These are phyloP conservation scores for Neonectria punicea DNA, from an alignment of 2,329 filamentous ascomycete genomes.

Conservation along the genomic window DNA sequence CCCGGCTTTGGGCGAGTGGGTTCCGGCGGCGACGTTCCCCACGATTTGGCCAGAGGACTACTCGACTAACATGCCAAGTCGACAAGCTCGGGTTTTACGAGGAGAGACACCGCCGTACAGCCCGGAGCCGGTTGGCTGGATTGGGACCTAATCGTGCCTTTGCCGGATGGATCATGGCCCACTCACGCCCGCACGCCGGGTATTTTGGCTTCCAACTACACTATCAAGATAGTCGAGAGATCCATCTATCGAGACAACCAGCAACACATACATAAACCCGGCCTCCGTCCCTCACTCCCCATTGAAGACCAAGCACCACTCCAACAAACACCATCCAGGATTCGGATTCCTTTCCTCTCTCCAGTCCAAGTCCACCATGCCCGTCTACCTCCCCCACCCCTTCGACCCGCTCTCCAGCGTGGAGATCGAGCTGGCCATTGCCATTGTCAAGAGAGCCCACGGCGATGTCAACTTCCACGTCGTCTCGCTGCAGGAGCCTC, in stretches of 20 bases:
- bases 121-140: conserved; percentile 10
- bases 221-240: conserved; percentile 11
- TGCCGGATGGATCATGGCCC: conserved; percentile 8
- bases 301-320: conserved; percentile 3
- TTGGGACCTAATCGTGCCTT: conserved; percentile 11
- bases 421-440: conserved; percentile 79
- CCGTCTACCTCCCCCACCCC: conserved; percentile 35
- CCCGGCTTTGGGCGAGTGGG: conserved; percentile 1
- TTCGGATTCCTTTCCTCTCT: not conserved
- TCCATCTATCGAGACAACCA: not conserved
- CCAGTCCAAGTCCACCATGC: conserved; percentile 17
- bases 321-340: conserved; percentile 5
- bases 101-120: not conserved
- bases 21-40: conserved; percentile 10
- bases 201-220: not conserved
- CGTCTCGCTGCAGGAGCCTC: conserved; percentile 84
- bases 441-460: conserved; percentile 75
- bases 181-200: not conserved
- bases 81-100: no score
- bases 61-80: no score
- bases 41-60: not conserved
- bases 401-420: conserved; percentile 50
- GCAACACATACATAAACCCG: conserved; percentile 16
- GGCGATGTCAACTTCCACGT: conserved; percentile 85
- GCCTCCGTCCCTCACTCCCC: not conserved